Base-by-base conservation (phyloP, 169 alveolate genomes). In the Eimeria tenella region DNA sequence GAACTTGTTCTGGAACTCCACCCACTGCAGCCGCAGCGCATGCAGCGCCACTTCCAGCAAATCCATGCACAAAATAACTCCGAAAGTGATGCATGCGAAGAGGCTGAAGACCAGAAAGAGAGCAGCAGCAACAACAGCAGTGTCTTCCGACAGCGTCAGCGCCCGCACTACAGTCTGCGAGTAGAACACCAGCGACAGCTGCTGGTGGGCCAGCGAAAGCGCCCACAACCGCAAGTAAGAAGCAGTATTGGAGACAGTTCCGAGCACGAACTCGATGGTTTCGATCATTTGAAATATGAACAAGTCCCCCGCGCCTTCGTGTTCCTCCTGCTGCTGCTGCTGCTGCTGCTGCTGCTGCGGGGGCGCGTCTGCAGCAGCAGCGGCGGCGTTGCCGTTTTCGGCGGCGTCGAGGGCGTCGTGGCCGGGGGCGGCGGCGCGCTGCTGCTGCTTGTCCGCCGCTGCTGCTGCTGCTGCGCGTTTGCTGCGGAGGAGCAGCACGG, bases 11-110 rank as follows among this genome's bases (percentile, higher is more conserved):
- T 99, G 99, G 97, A 99, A 99, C 96, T 99, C 99, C 75, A 99
- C 99, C 99, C 99, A 99, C 95, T 99, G 99, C 95, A 99, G 98
- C 94, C 99, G 98, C 86, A 99, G 98, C 4, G 99, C 99, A 97
- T 99, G 99, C 86, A 99, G 97, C 97, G 99, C 99, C 94, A 99
- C 99, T 96, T 99, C 99, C 96, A 99, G 96, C 5, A 99, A 97
- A 97, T 99, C 99, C 99, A 99, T 99, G 84, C 99, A 98, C 95
- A 99, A 97, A 94, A 99, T 97, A 17, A 99, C 99, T 50, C 98
- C 99, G 63, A 99, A 97, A 8, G 99, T 99, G 90, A 98, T 93
- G 91, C 97, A 96, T 4, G 99, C 99, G 96, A 98, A 98, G 60
- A 97, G 90, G 21, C 97, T 97, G 79, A 98, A 98, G 42, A 95